phyloP scores from a whole-genome alignment of 148 eudicot genomes.

The Nepenthes mirabilis region DNA sequence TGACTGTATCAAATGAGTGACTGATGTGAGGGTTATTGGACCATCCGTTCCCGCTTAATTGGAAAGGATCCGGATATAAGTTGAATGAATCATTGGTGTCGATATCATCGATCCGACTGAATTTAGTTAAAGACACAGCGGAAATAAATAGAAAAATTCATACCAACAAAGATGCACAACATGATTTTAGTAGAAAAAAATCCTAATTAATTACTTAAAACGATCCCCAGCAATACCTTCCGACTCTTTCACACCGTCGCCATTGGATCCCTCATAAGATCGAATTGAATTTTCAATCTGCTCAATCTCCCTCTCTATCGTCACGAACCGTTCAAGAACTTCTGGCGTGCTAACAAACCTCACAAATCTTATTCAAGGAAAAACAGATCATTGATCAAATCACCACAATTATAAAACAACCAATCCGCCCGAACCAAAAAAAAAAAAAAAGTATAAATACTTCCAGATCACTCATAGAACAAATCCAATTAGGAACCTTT shows the following conservation, averaged over 20 bases:
- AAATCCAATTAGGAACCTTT: not conserved
- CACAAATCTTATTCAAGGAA: constrained; percentile 48
- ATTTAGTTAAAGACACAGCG: too few species aligned
- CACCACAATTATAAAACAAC: not conserved
- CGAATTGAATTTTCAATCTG: constrained; percentile 61
- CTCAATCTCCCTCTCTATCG: constrained; percentile 59
- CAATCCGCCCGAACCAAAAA: not conserved
- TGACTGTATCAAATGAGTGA: too few species aligned
- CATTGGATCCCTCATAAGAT: constrained; percentile 36
- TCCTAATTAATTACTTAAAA: not conserved
- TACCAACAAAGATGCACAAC: too few species aligned
- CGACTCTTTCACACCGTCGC: constrained; percentile 7
- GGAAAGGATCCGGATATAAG: too few species aligned
- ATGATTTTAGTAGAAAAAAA: too few species aligned
- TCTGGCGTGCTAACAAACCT: constrained; percentile 76
- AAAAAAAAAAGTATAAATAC: not conserved
- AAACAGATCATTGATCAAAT: constrained; percentile 3
- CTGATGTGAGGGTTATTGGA: too few species aligned
- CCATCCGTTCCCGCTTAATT: too few species aligned
- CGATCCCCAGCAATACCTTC: constrained; percentile 21
- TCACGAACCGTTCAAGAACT: constrained; percentile 64
- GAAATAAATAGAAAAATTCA: too few species aligned
- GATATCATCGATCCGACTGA: too few species aligned
- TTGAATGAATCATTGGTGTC: too few species aligned
- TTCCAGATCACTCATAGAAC: not conserved